Evolutionary conservation across 2,329 filamentous ascomycete species (phyloP).

Genomic region (Clarireedia homoeocarpa): DNA sequence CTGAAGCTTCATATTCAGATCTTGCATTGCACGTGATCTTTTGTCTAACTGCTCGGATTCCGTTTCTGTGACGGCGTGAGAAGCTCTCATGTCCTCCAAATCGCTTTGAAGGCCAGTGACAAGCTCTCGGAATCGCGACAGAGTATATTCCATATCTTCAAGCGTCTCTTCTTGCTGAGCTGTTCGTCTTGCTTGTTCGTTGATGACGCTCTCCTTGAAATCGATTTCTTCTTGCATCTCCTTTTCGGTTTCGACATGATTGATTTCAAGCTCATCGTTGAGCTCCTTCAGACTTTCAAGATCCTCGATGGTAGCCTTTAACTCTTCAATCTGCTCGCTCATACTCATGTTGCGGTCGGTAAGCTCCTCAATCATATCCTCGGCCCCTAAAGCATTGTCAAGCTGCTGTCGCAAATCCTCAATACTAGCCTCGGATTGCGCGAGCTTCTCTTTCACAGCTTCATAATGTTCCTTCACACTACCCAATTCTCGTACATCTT

Average conservation of each 20-base stretch:
- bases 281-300: slow-evolving; percentile 85
- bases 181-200: slow-evolving; percentile 69
- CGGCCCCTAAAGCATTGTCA: slow-evolving; percentile 78
- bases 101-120: slow-evolving; percentile 80
- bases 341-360: slow-evolving; percentile 81
- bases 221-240: slow-evolving; percentile 92
- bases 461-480: slow-evolving; percentile 62
- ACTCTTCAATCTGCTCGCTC: slow-evolving; percentile 74
- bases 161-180: slow-evolving; percentile 71
- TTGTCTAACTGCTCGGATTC: slow-evolving; percentile 86
- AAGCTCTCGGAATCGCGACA: slow-evolving; percentile 81
- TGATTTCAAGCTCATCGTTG: slow-evolving; percentile 88
- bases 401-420: slow-evolving; percentile 87
- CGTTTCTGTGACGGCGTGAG: slow-evolving; percentile 83
- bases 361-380: slow-evolving; percentile 90
- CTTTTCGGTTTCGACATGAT: slow-evolving; percentile 87
- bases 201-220: slow-evolving; percentile 73
- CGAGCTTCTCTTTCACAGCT: slow-evolving; percentile 62
- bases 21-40: slow-evolving; percentile 89
- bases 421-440: slow-evolving; percentile 64
- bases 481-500: slow-evolving; percentile 62
- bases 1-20: slow-evolving; percentile 91
- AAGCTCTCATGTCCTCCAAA: slow-evolving; percentile 85
- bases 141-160: slow-evolving; percentile 83
- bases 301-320: slow-evolving; percentile 76